Base-by-base conservation (phyloP, 495 filamentous ascomycete species). In the Neurospora sp. region DNA sequence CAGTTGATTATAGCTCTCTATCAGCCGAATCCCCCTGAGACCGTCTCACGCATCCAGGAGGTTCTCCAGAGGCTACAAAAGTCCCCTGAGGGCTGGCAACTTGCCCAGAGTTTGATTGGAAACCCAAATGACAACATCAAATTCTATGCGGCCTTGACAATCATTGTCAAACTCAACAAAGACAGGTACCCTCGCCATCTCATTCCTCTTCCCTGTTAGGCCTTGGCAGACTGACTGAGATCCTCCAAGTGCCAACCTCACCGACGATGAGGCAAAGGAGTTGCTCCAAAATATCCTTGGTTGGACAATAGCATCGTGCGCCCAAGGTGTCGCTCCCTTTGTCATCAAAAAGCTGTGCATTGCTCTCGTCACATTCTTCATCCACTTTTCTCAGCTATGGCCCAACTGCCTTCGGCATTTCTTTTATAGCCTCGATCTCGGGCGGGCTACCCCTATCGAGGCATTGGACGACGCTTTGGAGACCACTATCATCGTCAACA, bases 91-190 rank as follows among this genome's bases (percentile, higher is more conserved):
- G 96, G 94, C 70, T 98, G 94, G 95, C 86, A 91, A 71, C 85
- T 98, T 18, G 94, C 93, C 9, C 88, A 94, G 77, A 86, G 86
- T 20, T 85, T 98, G 14, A 82, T 97, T 22, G 78, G 82, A 39
- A 88, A 86, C 73, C 82, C 86, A 3, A 88, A 90, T 75, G 86
- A 90, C 39, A 89, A 94, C 69, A 89, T 94, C 76, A 89, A 91
- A 47, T 99, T 98, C 83, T 97, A 94, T 79, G 96, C 92, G n/a
- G 96, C 95, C 39, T 85, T 97, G 73, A 98, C 94, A 0, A 93
- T 97, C 76, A 96, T 91, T 18, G 90, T 98, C 68, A 98, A 98
- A 82, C 85, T 98, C 69, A 97, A 98, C 75, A 87, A 88, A 41
- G 92, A 95, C 78, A 92, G 88, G 92, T 92, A 82, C 69, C 81